These are phyloP conservation scores for Amyloporia xantha DNA, from an alignment of 768 basidiomycete genomes.

Conservation along the genomic window DNA sequence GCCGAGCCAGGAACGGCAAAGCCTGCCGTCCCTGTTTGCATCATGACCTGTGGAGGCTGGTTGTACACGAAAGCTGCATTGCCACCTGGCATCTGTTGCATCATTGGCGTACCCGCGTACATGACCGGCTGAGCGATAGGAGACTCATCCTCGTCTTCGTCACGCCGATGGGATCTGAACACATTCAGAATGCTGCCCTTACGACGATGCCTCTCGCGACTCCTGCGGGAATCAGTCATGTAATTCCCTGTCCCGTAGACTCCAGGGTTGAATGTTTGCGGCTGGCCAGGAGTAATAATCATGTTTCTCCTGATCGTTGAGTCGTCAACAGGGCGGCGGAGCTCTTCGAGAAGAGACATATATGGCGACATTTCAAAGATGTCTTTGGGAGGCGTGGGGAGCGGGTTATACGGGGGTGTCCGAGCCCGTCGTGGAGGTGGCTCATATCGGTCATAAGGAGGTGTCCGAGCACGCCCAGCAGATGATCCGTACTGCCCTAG, in stretches of 20 bases:
- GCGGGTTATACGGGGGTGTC: slow-evolving; percentile 40
- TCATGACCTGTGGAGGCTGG: slow-evolving; percentile 4
- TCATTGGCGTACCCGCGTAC: slow-evolving; percentile 15
- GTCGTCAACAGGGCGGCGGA: slow-evolving; percentile 26
- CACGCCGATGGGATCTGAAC: slow-evolving; percentile 10
- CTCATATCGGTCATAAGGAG: background rate
- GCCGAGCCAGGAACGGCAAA: background rate
- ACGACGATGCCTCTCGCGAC: background rate
- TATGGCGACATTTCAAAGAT: slow-evolving; percentile 55
- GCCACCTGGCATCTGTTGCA: slow-evolving; percentile 15
- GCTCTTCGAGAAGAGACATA: slow-evolving; percentile 40
- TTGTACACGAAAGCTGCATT: slow-evolving; percentile 11
- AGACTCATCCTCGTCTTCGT: slow-evolving; percentile 8
- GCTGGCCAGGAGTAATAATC: background rate
- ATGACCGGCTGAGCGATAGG: slow-evolving; percentile 11
- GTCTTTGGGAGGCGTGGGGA: slow-evolving; percentile 57
- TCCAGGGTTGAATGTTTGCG: background rate
- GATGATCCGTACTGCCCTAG: slow-evolving; percentile 1
- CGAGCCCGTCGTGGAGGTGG: slow-evolving; percentile 2
- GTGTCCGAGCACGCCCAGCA: background rate
- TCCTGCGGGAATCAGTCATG: background rate
- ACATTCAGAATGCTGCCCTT: slow-evolving; percentile 2
- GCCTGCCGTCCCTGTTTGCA: background rate
- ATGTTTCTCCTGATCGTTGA: slow-evolving; percentile 6
- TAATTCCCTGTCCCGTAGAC: background rate